A percentile compares a stretch with the other conserved stretches of the same genome.
phyloP scores from a whole-genome alignment of 2,329 filamentous ascomycete genomes.

The Claviceps capensis region DNA sequence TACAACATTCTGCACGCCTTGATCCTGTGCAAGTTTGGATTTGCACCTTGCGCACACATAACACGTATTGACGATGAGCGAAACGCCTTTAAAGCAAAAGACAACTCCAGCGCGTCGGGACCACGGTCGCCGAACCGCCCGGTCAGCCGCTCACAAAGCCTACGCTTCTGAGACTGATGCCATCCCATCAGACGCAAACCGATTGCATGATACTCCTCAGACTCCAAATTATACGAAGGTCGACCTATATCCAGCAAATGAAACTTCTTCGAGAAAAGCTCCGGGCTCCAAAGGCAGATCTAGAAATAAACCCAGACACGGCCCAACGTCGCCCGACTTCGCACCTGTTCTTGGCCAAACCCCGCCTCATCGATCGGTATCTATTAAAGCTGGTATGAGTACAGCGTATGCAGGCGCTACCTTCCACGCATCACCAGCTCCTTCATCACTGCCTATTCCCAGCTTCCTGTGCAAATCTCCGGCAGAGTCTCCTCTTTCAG shows the following conservation, averaged over 20 bases:
- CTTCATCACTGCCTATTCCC: constrained; percentile 79
- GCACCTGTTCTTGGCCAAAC: constrained; percentile 29
- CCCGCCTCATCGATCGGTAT: constrained; percentile 24
- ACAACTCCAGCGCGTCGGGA: constrained; percentile 23
- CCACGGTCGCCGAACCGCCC: constrained; percentile 27
- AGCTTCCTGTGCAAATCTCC: constrained; percentile 70
- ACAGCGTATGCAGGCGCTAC: constrained; percentile 80
- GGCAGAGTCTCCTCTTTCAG: constrained; percentile 42
- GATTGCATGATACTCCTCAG: constrained; percentile 23
- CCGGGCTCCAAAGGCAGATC: constrained; percentile 18
- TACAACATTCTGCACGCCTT: not conserved
- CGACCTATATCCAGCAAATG: constrained; percentile 20
- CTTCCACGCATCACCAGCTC: constrained; percentile 88
- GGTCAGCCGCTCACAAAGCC: constrained; percentile 32
- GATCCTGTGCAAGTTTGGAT: not conserved
- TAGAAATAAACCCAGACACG: constrained; percentile 15
- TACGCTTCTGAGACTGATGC: constrained; percentile 47
- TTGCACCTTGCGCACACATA: not conserved
- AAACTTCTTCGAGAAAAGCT: constrained; percentile 13
- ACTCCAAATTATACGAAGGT: constrained; percentile 33
- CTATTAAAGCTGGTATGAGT: constrained; percentile 30
- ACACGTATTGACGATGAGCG: constrained; percentile 2
- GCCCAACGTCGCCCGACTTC: constrained; percentile 27
- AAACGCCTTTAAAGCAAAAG: constrained; percentile 3
- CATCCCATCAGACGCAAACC: constrained; percentile 16